Percentiles rank a stretch among this genome's conserved stretches.
These are phyloP conservation scores for Chimonanthus salicifolius DNA, from an alignment of 164 flowering plant species.

Conservation along the genomic window DNA sequence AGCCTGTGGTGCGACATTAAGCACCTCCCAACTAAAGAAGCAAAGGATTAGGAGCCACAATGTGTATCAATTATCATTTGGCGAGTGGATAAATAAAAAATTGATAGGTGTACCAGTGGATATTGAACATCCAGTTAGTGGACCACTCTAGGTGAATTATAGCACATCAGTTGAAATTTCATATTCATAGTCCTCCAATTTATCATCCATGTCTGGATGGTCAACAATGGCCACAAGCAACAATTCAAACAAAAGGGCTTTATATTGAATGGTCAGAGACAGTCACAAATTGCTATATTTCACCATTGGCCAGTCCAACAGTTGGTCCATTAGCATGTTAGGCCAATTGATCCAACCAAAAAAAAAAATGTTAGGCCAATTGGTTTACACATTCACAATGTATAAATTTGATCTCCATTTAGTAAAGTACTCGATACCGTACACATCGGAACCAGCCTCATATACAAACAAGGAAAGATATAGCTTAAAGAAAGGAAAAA, in stretches of 20 bases:
- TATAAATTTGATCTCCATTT: background rate
- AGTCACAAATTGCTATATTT: background rate
- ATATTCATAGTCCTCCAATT: background rate
- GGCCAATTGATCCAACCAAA: background rate
- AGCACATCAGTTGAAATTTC: background rate
- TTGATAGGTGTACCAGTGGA: background rate
- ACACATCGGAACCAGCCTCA: background rate
- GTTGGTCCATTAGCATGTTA: background rate
- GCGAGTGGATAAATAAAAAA: background rate
- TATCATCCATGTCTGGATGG: background rate
- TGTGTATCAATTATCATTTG: background rate
- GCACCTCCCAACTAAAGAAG: too few species aligned
- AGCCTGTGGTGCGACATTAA: too few species aligned
- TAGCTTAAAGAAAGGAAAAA: background rate
- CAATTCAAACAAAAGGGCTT: background rate
- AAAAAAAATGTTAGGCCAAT: background rate
- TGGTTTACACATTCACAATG: background rate
- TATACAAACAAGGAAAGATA: too few species aligned
- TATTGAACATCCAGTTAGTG: background rate
- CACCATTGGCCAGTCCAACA: background rate
- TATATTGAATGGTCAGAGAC: background rate
- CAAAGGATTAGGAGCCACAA: background rate
- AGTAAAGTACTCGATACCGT: background rate
- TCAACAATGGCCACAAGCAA: background rate
- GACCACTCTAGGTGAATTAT: background rate